A percentile compares a stretch with the other conserved stretches of the same genome.
Evolutionary conservation across 495 filamentous ascomycete genomes (phyloP).

Genomic region (Xylaria sp.): DNA sequence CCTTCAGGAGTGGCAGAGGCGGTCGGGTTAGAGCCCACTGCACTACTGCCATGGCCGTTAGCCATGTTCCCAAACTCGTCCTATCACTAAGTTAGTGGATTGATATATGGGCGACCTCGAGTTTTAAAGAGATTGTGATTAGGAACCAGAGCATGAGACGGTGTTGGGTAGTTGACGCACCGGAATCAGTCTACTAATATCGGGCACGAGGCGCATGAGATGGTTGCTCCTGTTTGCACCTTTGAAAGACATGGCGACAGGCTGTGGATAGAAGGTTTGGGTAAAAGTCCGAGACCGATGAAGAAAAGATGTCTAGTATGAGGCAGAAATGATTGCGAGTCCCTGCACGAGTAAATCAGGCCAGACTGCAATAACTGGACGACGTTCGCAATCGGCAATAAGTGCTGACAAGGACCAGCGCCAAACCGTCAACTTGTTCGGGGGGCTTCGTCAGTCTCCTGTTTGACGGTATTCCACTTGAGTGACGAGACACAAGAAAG

Average conservation of each 20-base stretch:
- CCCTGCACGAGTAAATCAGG: neutral
- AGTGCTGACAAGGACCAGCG: neutral
- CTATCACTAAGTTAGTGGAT: slow-evolving; percentile 13
- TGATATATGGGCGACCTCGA: neutral
- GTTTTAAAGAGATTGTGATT: neutral
- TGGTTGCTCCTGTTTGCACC: slow-evolving; percentile 25
- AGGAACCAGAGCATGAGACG: neutral
- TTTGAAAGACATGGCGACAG: slow-evolving; percentile 14
- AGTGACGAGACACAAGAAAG: neutral
- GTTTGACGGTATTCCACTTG: slow-evolving; percentile 7
- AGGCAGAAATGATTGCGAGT: neutral
- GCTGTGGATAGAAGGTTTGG: slow-evolving; percentile 8
- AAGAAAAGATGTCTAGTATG: neutral
- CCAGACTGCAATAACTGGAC: neutral
- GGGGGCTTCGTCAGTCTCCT: neutral
- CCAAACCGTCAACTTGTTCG: neutral
- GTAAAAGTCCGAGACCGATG: neutral
- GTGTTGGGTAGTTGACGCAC: slow-evolving; percentile 20
- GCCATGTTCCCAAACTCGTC: slow-evolving; percentile 19
- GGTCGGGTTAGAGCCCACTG: slow-evolving; percentile 8
- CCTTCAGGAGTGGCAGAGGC: slow-evolving; percentile 19
- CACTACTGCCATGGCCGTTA: slow-evolving; percentile 26
- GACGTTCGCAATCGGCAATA: neutral
- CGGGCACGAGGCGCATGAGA: slow-evolving; percentile 31
- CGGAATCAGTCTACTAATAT: slow-evolving; percentile 31